phyloP scores from a whole-genome alignment of 495 filamentous ascomycete species.

The Penicillium pancosmium region DNA sequence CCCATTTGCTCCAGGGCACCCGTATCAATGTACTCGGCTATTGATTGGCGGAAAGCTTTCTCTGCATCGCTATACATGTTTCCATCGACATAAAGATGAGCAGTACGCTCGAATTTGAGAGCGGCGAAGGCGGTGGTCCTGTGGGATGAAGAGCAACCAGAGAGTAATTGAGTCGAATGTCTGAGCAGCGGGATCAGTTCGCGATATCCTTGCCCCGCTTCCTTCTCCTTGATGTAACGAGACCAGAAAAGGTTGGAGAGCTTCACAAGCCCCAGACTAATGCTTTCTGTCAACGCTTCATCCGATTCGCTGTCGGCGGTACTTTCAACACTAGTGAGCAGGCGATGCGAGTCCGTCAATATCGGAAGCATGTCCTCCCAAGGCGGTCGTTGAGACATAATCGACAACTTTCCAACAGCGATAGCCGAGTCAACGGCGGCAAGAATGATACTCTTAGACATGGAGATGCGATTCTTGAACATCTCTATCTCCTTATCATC shows the following conservation, averaged over 20 bases:
- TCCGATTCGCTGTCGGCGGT: conserved; percentile 28
- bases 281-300: conserved; percentile 20
- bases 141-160: conserved; percentile 41
- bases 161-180: conserved; percentile 51
- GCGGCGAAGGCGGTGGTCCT: conserved; percentile 50
- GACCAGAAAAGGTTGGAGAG: conserved; percentile 82
- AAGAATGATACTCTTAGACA: conserved; percentile 41
- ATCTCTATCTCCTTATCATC: conserved; percentile 35
- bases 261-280: conserved; percentile 42
- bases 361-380: conserved; percentile 47
- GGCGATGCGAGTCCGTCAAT: conserved; percentile 40
- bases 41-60: conserved; percentile 44
- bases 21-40: conserved; percentile 48
- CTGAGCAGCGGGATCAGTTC: conserved; percentile 48
- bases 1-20: conserved; percentile 41
- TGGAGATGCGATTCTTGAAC: conserved; percentile 34
- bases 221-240: conserved; percentile 56
- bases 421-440: conserved; percentile 46
- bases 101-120: conserved; percentile 59
- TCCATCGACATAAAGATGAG: conserved; percentile 44
- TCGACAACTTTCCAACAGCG: conserved; percentile 44
- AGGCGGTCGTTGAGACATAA: conserved; percentile 39
- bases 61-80: conserved; percentile 41
- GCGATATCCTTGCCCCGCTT: conserved; percentile 37
- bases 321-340: conserved; percentile 41